Conservation (phyloP, 2,329 filamentous ascomycete genomes). For the Plenodomus biglobosus region DNA sequence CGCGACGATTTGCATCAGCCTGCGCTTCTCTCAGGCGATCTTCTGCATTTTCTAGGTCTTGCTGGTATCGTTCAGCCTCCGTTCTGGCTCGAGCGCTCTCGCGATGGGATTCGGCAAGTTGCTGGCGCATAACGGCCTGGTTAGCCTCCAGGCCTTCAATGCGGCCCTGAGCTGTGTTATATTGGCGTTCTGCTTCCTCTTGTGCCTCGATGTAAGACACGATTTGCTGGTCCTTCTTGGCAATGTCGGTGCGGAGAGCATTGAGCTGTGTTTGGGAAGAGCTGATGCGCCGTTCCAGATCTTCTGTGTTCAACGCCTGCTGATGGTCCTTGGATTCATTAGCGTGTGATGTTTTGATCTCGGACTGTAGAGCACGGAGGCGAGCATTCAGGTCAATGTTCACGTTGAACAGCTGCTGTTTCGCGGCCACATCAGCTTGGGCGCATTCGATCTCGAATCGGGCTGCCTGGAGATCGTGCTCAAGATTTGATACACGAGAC, state of each 20-base stretch:
- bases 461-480: conserved; percentile 25
- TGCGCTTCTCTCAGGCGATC: conserved; percentile 30
- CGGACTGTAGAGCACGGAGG: conserved; percentile 20
- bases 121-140: conserved; percentile 33
- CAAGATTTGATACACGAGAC: conserved; percentile 22
- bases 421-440: conserved; percentile 26
- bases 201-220: conserved; percentile 26
- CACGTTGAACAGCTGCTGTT: conserved; percentile 29
- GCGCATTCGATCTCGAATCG: conserved; percentile 31
- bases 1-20: conserved; percentile 30
- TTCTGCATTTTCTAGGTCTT: conserved; percentile 27
- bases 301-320: conserved; percentile 2
- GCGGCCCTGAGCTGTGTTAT: conserved; percentile 31
- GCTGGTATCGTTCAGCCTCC: conserved; percentile 29
- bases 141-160: conserved; percentile 34
- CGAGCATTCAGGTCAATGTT: conserved; percentile 27
- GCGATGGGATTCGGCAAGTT: conserved; percentile 36
- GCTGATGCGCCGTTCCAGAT: conserved; percentile 13
- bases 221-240: conserved; percentile 30
- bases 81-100: conserved; percentile 26
- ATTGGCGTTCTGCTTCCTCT: conserved; percentile 26
- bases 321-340: conserved; percentile 4
- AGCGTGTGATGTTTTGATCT: conserved; percentile 13
- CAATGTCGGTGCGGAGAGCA: conserved; percentile 17
- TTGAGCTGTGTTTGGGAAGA: conserved; percentile 24